These are phyloP conservation scores for Pseudovirgaria hyperparasitica DNA, from an alignment of 2,329 filamentous ascomycete genomes.

Conservation along the genomic window DNA sequence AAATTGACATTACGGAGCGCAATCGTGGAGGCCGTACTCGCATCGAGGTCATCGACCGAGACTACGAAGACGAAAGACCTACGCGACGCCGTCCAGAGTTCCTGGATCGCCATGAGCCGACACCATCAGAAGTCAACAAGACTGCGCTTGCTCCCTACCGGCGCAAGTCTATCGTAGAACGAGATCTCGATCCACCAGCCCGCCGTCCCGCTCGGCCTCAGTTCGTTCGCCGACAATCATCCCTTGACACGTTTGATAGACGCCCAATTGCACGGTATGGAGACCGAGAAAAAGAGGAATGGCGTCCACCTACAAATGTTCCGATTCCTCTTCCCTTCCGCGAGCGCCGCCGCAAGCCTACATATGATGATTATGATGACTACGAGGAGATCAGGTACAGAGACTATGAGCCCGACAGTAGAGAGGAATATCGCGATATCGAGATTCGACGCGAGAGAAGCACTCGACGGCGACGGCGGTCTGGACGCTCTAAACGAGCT, in stretches of 20 bases:
- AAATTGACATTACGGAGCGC: slow-evolving; percentile 29
- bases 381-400: slow-evolving; percentile 40
- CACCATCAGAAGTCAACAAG: slow-evolving; percentile 33
- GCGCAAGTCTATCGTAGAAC: slow-evolving; percentile 44
- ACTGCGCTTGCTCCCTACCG: slow-evolving; percentile 46
- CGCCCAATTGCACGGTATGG: slow-evolving; percentile 47
- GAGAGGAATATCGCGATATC: slow-evolving; percentile 36
- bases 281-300: slow-evolving; percentile 47
- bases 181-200: slow-evolving; percentile 41
- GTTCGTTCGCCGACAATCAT: slow-evolving; percentile 70
- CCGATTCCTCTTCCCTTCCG: slow-evolving; percentile 52
- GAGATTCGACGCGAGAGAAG: slow-evolving; percentile 35
- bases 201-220: slow-evolving; percentile 47
- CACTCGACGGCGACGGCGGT: slow-evolving; percentile 10
- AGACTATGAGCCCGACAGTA: slow-evolving; percentile 16
- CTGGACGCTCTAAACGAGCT: slow-evolving; percentile 17
- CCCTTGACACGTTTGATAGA: slow-evolving; percentile 80
- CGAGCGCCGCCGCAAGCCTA: slow-evolving; percentile 36
- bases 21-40: slow-evolving; percentile 25
- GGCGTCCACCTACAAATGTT: slow-evolving; percentile 54
- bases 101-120: slow-evolving; percentile 30
- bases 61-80: slow-evolving; percentile 43
- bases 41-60: slow-evolving; percentile 36
- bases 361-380: slow-evolving; percentile 63
- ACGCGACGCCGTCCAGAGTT: slow-evolving; percentile 30